These are phyloP conservation scores for Verruconis gallopava DNA, from an alignment of 2,329 filamentous ascomycete species.

Conservation along the genomic window DNA sequence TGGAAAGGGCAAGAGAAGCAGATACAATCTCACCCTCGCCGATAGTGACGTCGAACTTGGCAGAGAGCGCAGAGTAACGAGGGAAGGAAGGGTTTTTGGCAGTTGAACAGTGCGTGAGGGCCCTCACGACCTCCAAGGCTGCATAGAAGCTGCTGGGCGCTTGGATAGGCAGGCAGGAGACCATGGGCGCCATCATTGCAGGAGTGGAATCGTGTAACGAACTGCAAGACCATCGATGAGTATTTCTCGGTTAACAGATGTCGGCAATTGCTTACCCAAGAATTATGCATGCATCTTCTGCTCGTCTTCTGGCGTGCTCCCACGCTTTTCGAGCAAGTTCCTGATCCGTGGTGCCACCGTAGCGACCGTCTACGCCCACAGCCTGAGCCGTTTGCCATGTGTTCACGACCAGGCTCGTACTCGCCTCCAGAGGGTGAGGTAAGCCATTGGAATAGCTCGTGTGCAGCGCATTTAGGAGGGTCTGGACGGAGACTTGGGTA, in stretches of 20 bases:
- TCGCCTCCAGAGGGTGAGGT: slow-evolving; percentile 77
- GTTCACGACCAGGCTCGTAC: slow-evolving; percentile 85
- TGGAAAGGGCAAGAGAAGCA: slow-evolving; percentile 65
- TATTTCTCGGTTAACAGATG: slow-evolving; percentile 6
- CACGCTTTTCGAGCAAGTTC: slow-evolving; percentile 71
- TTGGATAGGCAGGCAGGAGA: slow-evolving; percentile 65
- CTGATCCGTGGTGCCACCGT: slow-evolving; percentile 67
- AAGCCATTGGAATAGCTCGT: slow-evolving; percentile 72
- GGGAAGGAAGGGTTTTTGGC: slow-evolving; percentile 78
- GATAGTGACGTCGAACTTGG: slow-evolving; percentile 70
- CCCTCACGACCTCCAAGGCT: slow-evolving; percentile 66
- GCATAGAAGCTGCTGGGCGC: slow-evolving; percentile 65
- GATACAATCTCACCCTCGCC: slow-evolving; percentile 59
- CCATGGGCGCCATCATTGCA: slow-evolving; percentile 68
- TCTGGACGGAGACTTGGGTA: slow-evolving; percentile 80
- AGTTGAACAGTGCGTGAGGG: slow-evolving; percentile 78
- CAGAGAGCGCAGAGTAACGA: slow-evolving; percentile 66
- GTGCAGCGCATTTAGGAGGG: slow-evolving; percentile 82
- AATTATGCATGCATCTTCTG: slow-evolving; percentile 88
- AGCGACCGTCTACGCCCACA: slow-evolving; percentile 51
- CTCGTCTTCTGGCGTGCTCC: slow-evolving; percentile 90
- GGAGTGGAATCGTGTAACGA: slow-evolving; percentile 83
- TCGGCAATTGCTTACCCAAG: slow-evolving; percentile 50
- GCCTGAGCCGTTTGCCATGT: slow-evolving; percentile 79
- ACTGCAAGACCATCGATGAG: slow-evolving; percentile 31